Evolutionary conservation across 2,329 filamentous ascomycete species (phyloP).

Genomic region (Neurospora crassa): DNA sequence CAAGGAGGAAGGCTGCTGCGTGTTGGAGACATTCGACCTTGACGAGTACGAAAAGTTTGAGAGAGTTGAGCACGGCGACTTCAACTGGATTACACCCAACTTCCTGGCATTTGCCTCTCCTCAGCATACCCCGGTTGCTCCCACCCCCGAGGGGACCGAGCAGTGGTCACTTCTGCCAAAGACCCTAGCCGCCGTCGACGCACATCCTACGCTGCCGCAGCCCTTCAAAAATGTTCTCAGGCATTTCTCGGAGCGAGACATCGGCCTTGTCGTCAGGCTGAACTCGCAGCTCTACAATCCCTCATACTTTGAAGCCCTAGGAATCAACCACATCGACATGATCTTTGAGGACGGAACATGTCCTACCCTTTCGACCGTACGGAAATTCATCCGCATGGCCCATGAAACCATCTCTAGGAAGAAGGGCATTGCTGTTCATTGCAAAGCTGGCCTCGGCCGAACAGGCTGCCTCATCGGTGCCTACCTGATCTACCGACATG

Average conservation of each 20-base stretch:
- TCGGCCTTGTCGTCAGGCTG: conserved; percentile 87
- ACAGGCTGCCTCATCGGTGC: conserved; percentile 96
- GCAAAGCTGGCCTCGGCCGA: conserved; percentile 91
- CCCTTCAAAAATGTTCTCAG: conserved; percentile 94
- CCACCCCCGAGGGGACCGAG: conserved; percentile 63
- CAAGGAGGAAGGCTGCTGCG: conserved; percentile 89
- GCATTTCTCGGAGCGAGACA: conserved; percentile 79
- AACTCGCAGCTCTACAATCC: conserved; percentile 95
- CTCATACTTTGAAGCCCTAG: conserved; percentile 91
- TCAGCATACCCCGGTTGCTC: conserved; percentile 66
- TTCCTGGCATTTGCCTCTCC: conserved; percentile 97
- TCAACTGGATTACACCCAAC: conserved; percentile 96
- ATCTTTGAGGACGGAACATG: conserved; percentile 99
- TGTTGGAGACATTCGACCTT: conserved; percentile 86
- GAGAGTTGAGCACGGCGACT: conserved; percentile 94
- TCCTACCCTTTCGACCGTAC: conserved; percentile 77
- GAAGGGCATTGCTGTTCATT: conserved; percentile 93
- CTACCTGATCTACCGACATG: conserved; percentile 94
- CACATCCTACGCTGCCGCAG: conserved; percentile 60
- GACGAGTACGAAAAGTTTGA: conserved; percentile 97
- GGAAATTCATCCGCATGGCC: conserved; percentile 88
- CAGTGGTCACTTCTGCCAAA: conserved; percentile 66
- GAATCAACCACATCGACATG: conserved; percentile 96
- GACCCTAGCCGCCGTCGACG: conserved; percentile 62
- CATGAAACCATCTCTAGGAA: conserved; percentile 88